These are phyloP conservation scores for Capsicum pubescens DNA, from an alignment of 257 asterid species.

Conservation along the genomic window DNA sequence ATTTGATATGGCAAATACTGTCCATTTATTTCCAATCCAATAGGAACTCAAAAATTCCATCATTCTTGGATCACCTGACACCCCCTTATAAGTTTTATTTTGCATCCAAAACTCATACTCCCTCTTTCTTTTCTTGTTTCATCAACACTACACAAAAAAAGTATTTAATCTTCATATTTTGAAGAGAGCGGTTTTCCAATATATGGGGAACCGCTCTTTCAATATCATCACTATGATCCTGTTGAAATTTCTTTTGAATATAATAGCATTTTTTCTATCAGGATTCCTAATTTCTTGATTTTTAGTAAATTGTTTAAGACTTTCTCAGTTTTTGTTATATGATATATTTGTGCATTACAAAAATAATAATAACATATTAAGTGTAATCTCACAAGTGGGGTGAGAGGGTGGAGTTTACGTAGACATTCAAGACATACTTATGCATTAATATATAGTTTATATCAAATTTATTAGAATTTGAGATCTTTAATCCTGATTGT, in stretches of 20 bases:
- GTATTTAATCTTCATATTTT: neutral
- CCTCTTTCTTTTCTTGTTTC: constrained; percentile 26
- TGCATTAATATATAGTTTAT: constrained; percentile 26
- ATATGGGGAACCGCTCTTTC: constrained; percentile 58
- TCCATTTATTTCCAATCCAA: constrained; percentile 29
- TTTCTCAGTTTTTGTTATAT: neutral
- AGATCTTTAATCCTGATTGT: constrained; percentile 21
- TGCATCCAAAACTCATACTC: neutral
- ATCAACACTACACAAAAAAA: neutral
- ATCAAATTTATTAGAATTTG: neutral
- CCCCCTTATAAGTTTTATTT: constrained; percentile 8
- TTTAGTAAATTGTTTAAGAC: neutral
- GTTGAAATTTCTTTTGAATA: neutral
- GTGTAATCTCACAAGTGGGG: no score
- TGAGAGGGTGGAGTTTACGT: no score
- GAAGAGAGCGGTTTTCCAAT: constrained; percentile 61
- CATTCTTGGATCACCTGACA: constrained; percentile 56
- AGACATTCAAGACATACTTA: neutral
- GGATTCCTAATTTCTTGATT: neutral
- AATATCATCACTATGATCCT: neutral
- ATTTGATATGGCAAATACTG: constrained; percentile 25
- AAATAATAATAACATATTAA: no score
- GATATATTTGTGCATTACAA: constrained; percentile 13
- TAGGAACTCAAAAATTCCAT: constrained; percentile 32
- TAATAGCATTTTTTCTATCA: neutral